A percentile compares a stretch with the other conserved stretches of the same genome.
Conservation (phyloP, 2,329 filamentous ascomycete species). For the Sporothrix protearum region DNA sequence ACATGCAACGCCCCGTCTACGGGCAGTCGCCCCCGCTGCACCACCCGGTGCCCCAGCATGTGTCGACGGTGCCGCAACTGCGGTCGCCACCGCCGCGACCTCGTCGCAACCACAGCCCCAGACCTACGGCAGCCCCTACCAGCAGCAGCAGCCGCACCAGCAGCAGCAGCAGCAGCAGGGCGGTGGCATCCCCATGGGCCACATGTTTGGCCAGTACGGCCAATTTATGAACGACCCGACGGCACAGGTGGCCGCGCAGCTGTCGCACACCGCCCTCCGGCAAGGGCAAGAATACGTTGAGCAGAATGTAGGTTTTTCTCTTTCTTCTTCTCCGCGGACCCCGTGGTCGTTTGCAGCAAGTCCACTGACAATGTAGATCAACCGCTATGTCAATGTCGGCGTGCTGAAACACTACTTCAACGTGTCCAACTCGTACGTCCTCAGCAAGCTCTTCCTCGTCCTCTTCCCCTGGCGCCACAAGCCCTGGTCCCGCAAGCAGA, state of each 20-base stretch:
- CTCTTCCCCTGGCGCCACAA: constrained; percentile 97
- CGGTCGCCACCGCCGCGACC: constrained; percentile 80
- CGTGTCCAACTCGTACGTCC: constrained; percentile 94
- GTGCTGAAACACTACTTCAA: constrained; percentile 98
- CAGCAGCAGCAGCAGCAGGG: constrained; percentile 43
- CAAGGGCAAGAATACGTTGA: constrained; percentile 93
- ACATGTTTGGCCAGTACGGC: constrained; percentile 70
- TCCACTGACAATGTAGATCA: too few species aligned
- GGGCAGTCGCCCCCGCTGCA: constrained; percentile 89
- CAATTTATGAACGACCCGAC: constrained; percentile 96
- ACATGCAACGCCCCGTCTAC: constrained; percentile 84
- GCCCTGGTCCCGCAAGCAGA: constrained; percentile 91
- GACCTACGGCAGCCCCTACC: constrained; percentile 64
- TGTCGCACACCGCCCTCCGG: constrained; percentile 86
- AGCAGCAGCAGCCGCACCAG: constrained; percentile 61
- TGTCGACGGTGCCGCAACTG: constrained; percentile 95
- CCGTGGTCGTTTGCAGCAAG: too few species aligned
- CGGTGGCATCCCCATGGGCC: constrained; percentile 47
- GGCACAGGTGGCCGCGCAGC: constrained; percentile 89
- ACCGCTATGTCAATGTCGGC: constrained; percentile 82
- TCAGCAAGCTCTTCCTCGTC: constrained; percentile 88
- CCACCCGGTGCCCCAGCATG: constrained; percentile 96
- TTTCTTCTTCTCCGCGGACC: neutral
- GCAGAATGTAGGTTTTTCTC: constrained; percentile 67
- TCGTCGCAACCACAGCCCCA: constrained; percentile 65